phyloP scores from a whole-genome alignment of 441 rosid genomes.

The Gossypium lobatum region DNA sequence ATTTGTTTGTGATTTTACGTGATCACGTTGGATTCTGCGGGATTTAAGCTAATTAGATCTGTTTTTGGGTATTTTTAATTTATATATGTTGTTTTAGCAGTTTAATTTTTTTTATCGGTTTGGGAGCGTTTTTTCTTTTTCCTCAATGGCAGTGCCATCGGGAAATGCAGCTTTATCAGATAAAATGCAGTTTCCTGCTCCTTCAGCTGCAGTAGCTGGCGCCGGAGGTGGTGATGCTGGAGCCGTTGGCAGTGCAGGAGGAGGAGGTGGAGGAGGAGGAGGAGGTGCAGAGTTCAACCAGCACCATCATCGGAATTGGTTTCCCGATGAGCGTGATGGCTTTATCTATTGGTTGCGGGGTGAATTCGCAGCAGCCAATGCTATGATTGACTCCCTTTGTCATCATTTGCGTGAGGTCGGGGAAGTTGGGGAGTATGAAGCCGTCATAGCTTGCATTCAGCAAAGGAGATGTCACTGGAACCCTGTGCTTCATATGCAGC shows the following conservation, averaged over 20 bases:
- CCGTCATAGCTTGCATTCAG: neutral
- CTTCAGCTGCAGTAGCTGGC: neutral
- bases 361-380: constrained; percentile 5
- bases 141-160: constrained; percentile 6
- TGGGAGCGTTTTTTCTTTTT: constrained; percentile 15
- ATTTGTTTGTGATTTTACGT: constrained; percentile 11
- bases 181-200: constrained; percentile 50
- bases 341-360: constrained; percentile 6
- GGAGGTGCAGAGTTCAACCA: constrained; percentile 1
- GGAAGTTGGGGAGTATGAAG: neutral
- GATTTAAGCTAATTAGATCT: constrained; percentile 18
- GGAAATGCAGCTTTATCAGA: constrained; percentile 47
- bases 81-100: constrained; percentile 9
- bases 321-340: neutral
- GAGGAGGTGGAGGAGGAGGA: neutral
- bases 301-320: neutral
- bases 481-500: constrained; percentile 68
- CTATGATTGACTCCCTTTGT: neutral
- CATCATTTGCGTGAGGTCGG: constrained; percentile 6
- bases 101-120: neutral
- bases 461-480: neutral
- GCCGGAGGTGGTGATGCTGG: neutral
- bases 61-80: neutral
- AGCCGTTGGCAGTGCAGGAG: neutral
- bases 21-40: constrained; percentile 13